Conservation (phyloP, 2,329 filamentous ascomycete species). For the Claviceps sorghi region DNA sequence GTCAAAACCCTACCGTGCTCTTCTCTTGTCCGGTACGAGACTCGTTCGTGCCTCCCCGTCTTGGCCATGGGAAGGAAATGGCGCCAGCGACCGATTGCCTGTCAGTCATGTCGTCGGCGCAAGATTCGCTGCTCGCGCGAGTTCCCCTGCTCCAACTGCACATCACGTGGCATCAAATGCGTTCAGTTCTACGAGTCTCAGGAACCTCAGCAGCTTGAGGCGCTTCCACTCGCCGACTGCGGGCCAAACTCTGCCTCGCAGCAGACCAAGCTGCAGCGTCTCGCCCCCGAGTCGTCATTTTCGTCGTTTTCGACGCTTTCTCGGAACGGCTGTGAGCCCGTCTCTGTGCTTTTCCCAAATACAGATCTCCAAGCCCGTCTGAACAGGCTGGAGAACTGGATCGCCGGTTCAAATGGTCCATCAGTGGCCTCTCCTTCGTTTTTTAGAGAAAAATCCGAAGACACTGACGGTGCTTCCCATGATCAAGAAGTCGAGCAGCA, state of each 20-base stretch:
- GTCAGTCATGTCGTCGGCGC: conserved; percentile 17
- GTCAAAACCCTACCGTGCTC: too few species aligned
- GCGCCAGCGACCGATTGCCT: conserved; percentile 19
- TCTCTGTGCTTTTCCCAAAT: neutral
- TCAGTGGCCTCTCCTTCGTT: neutral
- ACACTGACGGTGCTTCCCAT: neutral
- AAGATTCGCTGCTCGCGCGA: conserved; percentile 19
- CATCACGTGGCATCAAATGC: conserved; percentile 16
- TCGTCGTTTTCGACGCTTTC: neutral
- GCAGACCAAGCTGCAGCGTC: neutral
- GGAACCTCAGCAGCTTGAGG: neutral
- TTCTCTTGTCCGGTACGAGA: too few species aligned
- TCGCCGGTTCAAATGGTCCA: neutral
- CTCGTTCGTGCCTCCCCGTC: neutral
- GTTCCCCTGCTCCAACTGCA: conserved; percentile 20
- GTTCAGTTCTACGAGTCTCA: conserved; percentile 4
- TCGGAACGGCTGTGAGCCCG: neutral
- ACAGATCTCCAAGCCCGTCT: conserved; percentile 2
- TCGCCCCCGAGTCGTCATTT: neutral
- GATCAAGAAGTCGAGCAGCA: neutral
- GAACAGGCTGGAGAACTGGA: conserved; percentile 1
- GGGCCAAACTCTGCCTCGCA: neutral
- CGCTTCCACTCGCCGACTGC: too few species aligned
- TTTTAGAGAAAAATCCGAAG: neutral
- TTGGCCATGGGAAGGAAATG: conserved; percentile 14